Conservation (phyloP, 2,329 filamentous ascomycete species). For the Hymenoscyphus infarciens region DNA sequence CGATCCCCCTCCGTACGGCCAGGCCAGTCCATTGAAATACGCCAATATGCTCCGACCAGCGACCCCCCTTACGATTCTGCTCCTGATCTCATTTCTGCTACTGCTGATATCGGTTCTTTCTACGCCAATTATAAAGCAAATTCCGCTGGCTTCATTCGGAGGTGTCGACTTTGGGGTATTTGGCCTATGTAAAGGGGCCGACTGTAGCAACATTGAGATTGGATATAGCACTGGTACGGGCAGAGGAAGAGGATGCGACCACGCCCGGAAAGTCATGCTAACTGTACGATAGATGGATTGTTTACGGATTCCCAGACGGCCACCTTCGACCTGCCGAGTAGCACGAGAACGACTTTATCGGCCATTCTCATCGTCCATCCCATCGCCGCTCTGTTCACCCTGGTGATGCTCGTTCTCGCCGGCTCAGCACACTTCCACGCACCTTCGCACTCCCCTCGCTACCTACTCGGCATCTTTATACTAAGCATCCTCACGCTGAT, state of each 20-base stretch:
- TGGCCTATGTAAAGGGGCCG: conserved; percentile 68
- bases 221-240: conserved; percentile 80
- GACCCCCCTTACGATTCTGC: conserved; percentile 82
- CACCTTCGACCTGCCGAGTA: conserved; percentile 53
- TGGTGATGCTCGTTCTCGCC: conserved; percentile 80
- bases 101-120: conserved; percentile 86
- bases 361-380: conserved; percentile 90
- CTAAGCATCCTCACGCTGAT: conserved; percentile 82
- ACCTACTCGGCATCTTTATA: conserved; percentile 80
- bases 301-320: conserved; percentile 27
- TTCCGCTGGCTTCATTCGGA: conserved; percentile 75
- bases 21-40: background rate
- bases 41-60: conserved; percentile 71
- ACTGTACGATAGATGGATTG: conserved; percentile 24
- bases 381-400: conserved; percentile 78
- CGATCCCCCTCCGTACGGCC: background rate
- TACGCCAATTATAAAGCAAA: conserved; percentile 79
- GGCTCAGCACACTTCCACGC: conserved; percentile 80
- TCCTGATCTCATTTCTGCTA: conserved; percentile 80
- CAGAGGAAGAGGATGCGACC: conserved; percentile 1
- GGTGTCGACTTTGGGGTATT: conserved; percentile 87
- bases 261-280: conserved; percentile 8
- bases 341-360: conserved; percentile 64
- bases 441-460: conserved; percentile 85
- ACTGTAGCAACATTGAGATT: conserved; percentile 71